Conservation (phyloP, 805 yeast genomes). For the Saturnispora sekii region DNA sequence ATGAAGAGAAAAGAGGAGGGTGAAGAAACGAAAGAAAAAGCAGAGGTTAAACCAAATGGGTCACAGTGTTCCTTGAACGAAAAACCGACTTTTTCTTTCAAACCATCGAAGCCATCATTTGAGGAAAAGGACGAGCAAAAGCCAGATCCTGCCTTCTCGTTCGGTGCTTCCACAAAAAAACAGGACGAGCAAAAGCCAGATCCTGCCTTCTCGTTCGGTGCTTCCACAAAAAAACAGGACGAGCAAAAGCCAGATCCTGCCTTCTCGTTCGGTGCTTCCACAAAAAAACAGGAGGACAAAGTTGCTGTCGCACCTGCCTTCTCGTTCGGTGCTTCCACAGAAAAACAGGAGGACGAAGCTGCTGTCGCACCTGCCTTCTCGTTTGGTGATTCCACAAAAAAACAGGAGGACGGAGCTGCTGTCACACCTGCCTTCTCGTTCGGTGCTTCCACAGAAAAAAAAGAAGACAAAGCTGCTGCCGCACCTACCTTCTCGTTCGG, state of each 20-base stretch:
- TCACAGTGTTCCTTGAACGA: too few relatives aligned
- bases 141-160: constrained; percentile 3
- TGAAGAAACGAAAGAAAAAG: too few relatives aligned
- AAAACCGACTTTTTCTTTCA: too few relatives aligned
- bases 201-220: not conserved
- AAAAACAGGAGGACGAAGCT: not conserved
- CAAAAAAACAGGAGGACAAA: constrained; percentile 2
- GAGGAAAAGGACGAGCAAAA: not conserved
- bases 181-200: not conserved
- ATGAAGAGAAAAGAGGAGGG: too few relatives aligned
- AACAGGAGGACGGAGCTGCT: not conserved
- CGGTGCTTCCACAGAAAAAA: not conserved
- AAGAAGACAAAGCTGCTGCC: constrained; percentile 1
- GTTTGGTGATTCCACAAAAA: not conserved
- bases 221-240: constrained; percentile 2
- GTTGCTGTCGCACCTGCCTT: constrained; percentile 9
- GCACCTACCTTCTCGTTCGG: too few relatives aligned
- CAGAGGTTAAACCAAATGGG: too few relatives aligned
- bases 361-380: constrained; percentile 1
- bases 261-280: constrained; percentile 12
- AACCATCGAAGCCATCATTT: too few relatives aligned
- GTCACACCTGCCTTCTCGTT: not conserved
- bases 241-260: constrained; percentile 9
- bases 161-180: not conserved
- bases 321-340: constrained; percentile 9